Percentiles rank a stretch among this genome's conserved stretches.
Evolutionary conservation across 164 flowering plant genomes (phyloP).

Genomic region (Chimonanthus salicifolius): DNA sequence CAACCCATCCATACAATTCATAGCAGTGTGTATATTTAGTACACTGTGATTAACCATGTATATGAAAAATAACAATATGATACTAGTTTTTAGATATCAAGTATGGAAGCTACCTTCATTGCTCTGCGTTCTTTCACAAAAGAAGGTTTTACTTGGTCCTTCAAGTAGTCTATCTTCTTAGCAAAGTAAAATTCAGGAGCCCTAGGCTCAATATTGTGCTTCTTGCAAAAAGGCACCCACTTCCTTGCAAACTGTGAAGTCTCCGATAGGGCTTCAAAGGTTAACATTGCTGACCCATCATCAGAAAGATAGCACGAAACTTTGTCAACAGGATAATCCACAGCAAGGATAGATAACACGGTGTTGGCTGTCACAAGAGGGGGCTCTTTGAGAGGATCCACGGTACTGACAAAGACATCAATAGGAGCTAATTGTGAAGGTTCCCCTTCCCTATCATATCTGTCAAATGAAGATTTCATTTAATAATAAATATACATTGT

Average conservation of each 20-base stretch:
- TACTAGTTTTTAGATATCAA: too few species aligned
- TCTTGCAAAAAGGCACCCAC: slow-evolving; percentile 99
- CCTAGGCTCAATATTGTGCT: slow-evolving; percentile 88
- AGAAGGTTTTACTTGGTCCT: slow-evolving; percentile 94
- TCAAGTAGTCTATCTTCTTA: slow-evolving; percentile 91
- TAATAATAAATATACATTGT: background rate
- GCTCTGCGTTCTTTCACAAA: slow-evolving; percentile 94
- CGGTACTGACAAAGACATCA: slow-evolving; percentile 96
- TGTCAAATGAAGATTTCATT: slow-evolving; percentile 16
- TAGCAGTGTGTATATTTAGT: too few species aligned
- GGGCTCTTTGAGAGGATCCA: slow-evolving; percentile 98
- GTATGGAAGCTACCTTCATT: slow-evolving; percentile 62
- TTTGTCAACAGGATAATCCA: slow-evolving; percentile 98
- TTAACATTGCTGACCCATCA: slow-evolving; percentile 97
- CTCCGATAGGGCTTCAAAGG: slow-evolving; percentile 92
- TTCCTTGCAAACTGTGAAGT: slow-evolving; percentile 95
- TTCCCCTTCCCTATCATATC: slow-evolving; percentile 91
- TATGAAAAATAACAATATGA: too few species aligned
- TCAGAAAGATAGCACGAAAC: slow-evolving; percentile 98
- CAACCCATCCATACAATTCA: too few species aligned
- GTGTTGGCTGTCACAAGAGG: slow-evolving; percentile 96
- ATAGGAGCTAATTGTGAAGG: slow-evolving; percentile 91
- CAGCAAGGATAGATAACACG: slow-evolving; percentile 89
- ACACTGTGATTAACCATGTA: too few species aligned
- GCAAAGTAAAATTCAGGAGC: slow-evolving; percentile 98